Evolutionary conservation across 768 basidiomycete species (phyloP).

Genomic region (Suillus bovinus): DNA sequence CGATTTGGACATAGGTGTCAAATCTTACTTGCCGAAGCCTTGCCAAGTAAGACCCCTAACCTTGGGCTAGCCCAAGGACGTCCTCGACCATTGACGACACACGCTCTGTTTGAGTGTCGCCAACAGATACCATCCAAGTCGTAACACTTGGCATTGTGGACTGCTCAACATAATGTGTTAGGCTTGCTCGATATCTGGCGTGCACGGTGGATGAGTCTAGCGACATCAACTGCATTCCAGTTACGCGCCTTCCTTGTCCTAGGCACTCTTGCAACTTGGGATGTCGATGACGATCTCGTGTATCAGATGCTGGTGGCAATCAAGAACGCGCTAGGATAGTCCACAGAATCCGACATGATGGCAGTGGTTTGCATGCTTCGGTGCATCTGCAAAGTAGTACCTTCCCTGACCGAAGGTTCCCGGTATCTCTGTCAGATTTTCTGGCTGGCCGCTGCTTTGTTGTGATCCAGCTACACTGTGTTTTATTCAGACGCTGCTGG

Average conservation of each 20-base stretch:
- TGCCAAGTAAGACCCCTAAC: too few species aligned
- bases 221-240: slow-evolving; percentile 89
- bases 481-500: too few species aligned
- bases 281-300: slow-evolving; percentile 90
- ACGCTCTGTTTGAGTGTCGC: too few species aligned
- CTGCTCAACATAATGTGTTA: slow-evolving; percentile 28
- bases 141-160: not conserved
- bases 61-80: too few species aligned
- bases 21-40: too few species aligned
- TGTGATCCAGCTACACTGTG: slow-evolving; percentile 59
- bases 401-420: too few species aligned
- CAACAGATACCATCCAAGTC: too few species aligned
- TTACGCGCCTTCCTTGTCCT: slow-evolving; percentile 84
- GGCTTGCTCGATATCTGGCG: slow-evolving; percentile 87
- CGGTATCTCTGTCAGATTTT: too few species aligned
- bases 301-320: slow-evolving; percentile 93
- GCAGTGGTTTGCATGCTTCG: slow-evolving; percentile 87
- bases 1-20: too few species aligned
- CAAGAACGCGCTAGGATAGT: slow-evolving; percentile 64
- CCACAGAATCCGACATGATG: slow-evolving; percentile 67
- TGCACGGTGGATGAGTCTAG: slow-evolving; percentile 90
- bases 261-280: slow-evolving; percentile 76
- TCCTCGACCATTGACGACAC: too few species aligned
- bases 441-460: too few species aligned
- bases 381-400: slow-evolving; percentile 67